Evolutionary conservation across 106 monocot species (phyloP).

Genomic region (Dendrobium officinale): DNA sequence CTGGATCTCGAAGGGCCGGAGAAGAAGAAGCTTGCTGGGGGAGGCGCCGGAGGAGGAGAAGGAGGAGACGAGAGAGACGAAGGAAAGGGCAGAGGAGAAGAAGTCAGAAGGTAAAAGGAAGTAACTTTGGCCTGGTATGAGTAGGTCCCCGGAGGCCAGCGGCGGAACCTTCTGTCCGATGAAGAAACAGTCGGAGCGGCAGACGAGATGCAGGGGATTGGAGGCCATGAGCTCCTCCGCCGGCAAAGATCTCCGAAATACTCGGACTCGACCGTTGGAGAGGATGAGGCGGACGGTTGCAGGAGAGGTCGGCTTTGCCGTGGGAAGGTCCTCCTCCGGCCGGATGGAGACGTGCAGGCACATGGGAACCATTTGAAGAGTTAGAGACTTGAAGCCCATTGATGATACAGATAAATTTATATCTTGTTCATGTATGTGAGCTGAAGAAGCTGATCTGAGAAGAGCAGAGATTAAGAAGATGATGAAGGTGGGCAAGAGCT

Average conservation of each 20-base stretch:
- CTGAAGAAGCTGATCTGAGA: no score
- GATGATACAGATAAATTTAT: neutral
- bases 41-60: slow-evolving; percentile 24
- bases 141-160: slow-evolving; percentile 35
- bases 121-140: slow-evolving; percentile 59
- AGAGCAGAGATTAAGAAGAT: no score
- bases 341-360: neutral
- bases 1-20: slow-evolving; percentile 41
- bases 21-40: slow-evolving; percentile 3
- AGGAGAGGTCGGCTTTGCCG: neutral
- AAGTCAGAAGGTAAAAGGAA: slow-evolving; percentile 69
- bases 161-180: slow-evolving; percentile 67
- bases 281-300: slow-evolving; percentile 15
- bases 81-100: slow-evolving; percentile 83
- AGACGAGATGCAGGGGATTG: slow-evolving; percentile 58
- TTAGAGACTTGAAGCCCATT: slow-evolving; percentile 5
- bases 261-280: slow-evolving; percentile 41
- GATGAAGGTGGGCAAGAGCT: no score
- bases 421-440: no score
- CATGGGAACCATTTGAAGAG: neutral
- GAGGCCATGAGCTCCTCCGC: slow-evolving; percentile 48
- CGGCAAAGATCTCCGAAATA: slow-evolving; percentile 33
- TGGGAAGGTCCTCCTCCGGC: neutral
- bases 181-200: slow-evolving; percentile 68
- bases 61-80: slow-evolving; percentile 49